These are phyloP conservation scores for Conticribra weissflogii DNA, from an alignment of 108 stramenopile genomes.

Conservation along the genomic window DNA sequence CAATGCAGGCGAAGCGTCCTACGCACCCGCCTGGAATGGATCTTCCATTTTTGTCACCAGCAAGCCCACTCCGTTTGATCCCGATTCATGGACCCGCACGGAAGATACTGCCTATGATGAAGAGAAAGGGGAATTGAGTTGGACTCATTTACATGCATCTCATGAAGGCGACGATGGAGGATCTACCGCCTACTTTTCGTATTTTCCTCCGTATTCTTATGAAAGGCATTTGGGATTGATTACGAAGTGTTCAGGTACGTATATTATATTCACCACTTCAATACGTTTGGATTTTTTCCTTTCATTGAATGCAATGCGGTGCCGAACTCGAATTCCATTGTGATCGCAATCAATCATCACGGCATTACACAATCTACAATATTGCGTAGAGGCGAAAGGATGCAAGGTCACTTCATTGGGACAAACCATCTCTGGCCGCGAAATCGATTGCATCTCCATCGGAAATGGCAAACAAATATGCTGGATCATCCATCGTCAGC, in stretches of 20 bases:
- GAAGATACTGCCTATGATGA: conserved; percentile 58
- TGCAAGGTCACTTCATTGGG: conserved; percentile 58
- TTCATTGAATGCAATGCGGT: background rate
- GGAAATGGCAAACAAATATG: conserved; percentile 64
- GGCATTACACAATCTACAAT: background rate
- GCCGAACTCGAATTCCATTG: too few relatives aligned
- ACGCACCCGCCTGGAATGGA: conserved; percentile 65
- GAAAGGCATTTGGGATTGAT: conserved; percentile 69
- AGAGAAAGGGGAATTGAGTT: conserved; percentile 51
- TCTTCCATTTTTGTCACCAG: conserved; percentile 60
- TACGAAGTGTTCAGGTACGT: conserved; percentile 45
- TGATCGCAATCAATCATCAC: background rate
- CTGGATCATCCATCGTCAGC: conserved; percentile 87
- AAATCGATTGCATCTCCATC: conserved; percentile 71
- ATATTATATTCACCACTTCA: background rate
- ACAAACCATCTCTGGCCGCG: conserved; percentile 69
- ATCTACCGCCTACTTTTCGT: conserved; percentile 56
- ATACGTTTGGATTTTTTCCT: background rate
- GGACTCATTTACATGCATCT: conserved; percentile 56
- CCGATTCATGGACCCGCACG: conserved; percentile 62
- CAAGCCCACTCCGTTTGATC: conserved; percentile 49
- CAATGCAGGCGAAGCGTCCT: conserved; percentile 68
- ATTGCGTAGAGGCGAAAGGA: conserved; percentile 9
- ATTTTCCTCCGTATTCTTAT: conserved; percentile 80
- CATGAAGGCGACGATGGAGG: conserved; percentile 25